Percentiles rank a stretch among this genome's conserved stretches.
These are phyloP conservation scores for Puccinia novopanici DNA, from an alignment of 1,284 basidiomycete genomes.

Conservation along the genomic window DNA sequence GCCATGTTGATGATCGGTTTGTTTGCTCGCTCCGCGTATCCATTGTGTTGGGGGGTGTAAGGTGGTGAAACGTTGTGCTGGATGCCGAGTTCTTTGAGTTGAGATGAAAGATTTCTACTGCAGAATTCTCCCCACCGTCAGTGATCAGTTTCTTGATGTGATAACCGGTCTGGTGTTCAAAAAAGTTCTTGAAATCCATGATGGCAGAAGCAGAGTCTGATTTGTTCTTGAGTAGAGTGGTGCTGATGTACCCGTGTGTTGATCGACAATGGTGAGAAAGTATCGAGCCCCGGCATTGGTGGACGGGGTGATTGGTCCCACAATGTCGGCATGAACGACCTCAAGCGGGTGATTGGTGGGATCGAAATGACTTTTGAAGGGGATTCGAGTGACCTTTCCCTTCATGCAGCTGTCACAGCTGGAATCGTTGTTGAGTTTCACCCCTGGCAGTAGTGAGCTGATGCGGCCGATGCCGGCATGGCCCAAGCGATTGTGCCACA, in stretches of 20 bases:
- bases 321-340: not conserved
- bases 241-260: not conserved
- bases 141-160: not conserved
- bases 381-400: no score
- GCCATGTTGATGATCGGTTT: no score
- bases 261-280: not conserved
- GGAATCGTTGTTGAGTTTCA: no score
- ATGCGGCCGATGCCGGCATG: no score
- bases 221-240: not conserved
- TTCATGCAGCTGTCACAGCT: no score
- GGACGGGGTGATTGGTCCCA: slow-evolving; percentile 3
- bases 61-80: no score
- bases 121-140: not conserved
- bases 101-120: not conserved
- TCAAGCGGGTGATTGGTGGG: not conserved
- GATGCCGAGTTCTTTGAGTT: not conserved
- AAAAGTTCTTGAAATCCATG: not conserved
- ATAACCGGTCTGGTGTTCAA: not conserved
- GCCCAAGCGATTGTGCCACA: no score
- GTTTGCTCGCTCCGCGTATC: no score
- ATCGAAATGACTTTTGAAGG: no score
- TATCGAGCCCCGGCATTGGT: not conserved
- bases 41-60: no score
- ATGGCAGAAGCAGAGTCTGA: not conserved
- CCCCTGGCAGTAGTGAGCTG: no score